Evolutionary conservation across 768 basidiomycete species (phyloP), one percentile per base, ranked within the genome.

Genomic region (Leccinum longicurvipes): DNA sequence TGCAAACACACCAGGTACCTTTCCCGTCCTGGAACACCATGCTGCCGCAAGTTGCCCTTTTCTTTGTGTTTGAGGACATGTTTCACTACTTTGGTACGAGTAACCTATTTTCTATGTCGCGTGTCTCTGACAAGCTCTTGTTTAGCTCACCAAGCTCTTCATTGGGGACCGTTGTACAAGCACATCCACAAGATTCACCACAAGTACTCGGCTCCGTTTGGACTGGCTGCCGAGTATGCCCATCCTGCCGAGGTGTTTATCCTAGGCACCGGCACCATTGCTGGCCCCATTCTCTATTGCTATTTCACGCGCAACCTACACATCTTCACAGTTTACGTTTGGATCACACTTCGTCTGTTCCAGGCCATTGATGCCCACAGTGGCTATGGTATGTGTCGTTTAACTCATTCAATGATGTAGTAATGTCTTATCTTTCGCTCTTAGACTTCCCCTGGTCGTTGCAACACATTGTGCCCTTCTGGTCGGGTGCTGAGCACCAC

Each of bases 281-380:
- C 80, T 29, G 93, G 93, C 3, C 96, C 96, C 3, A 73, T 98
- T 42, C 76, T 96, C 52, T 97, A 89, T 77, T 91, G 88, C 74
- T 83, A 75, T 75, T 82, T 90, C 68, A 85, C 84, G 27, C 73
- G 74, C 42, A 72, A 75, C 53, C 78, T 98, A 47, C 97, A 99
- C 77, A 92, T 99, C 65, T 63, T 94, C 65, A 91, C 95, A 12
- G 87, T 98, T 64, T 97, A 95, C 74, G 62, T 91, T 60, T 98
- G 96, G 95, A 91, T 98, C 67, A 85, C 85, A 9, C 82, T 96
- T 50, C 85, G 95, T 32, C 83, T 99, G 32, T 97, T 93, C 86
- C 97, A 99, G 68, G 95, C 96, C 34, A 85, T 99, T 62, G 97
- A 99, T 61, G 87, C 96, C 4, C 97, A 99, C 82, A 92, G 89